phyloP scores from a whole-genome alignment of 805 yeast genomes.

The Candida methanosorbosa region DNA sequence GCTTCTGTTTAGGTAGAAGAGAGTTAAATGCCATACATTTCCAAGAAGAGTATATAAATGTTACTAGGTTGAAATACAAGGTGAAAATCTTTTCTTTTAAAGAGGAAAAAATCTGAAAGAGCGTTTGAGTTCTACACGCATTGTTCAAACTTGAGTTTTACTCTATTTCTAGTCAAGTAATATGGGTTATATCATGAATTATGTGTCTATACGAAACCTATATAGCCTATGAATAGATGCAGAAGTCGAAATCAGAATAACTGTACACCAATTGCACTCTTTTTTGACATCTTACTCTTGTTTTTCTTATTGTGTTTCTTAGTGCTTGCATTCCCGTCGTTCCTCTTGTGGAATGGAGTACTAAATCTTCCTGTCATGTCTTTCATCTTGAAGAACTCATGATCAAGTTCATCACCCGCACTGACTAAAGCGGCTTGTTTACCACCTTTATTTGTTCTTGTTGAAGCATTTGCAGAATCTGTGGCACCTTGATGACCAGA shows the following conservation, averaged over 20 bases:
- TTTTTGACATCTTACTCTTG: conserved; percentile 13
- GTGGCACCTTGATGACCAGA: conserved; percentile 63
- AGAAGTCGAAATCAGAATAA: too few relatives aligned
- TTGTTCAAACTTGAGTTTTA: too few relatives aligned
- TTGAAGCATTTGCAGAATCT: conserved; percentile 34
- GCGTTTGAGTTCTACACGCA: not conserved
- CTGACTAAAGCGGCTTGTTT: conserved; percentile 71
- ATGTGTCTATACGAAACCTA: too few relatives aligned
- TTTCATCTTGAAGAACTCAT: conserved; percentile 73
- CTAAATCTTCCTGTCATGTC: conserved; percentile 52
- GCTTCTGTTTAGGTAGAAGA: too few relatives aligned
- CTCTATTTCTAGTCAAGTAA: too few relatives aligned
- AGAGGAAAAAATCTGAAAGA: not conserved
- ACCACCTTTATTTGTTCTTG: conserved; percentile 65
- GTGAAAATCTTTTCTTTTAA: too few relatives aligned
- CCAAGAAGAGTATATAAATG: too few relatives aligned
- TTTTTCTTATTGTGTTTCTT: conserved; percentile 64
- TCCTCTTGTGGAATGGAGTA: conserved; percentile 64
- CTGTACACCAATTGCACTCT: conserved; percentile 3
- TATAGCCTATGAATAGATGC: too few relatives aligned
- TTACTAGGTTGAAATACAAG: too few relatives aligned
- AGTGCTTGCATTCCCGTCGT: conserved; percentile 19
- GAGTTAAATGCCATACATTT: too few relatives aligned
- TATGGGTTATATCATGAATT: too few relatives aligned
- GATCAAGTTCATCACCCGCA: conserved; percentile 77